phyloP scores from a whole-genome alignment of 2,329 filamentous ascomycete species.

The Botrytis deweyae region DNA sequence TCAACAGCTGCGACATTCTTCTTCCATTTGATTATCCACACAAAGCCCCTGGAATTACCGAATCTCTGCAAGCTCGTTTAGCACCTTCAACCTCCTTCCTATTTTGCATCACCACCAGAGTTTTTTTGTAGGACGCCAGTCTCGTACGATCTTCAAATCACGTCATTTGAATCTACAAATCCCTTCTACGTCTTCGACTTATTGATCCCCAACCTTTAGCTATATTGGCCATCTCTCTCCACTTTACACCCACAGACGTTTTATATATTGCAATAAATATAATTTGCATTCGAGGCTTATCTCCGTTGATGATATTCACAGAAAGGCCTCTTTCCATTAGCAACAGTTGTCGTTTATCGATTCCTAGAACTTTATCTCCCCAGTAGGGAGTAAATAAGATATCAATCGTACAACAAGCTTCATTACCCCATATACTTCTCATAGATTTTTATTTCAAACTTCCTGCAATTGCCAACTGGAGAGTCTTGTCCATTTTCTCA shows the following conservation, averaged over 20 bases:
- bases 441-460: neutral
- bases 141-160: neutral
- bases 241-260: neutral
- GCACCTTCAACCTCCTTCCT: neutral
- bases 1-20: neutral
- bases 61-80: neutral
- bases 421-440: neutral
- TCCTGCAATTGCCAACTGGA: neutral
- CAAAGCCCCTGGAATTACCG: neutral
- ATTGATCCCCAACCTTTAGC: too few species aligned
- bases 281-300: neutral
- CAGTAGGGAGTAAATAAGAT: neutral
- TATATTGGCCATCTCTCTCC: neutral
- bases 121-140: neutral
- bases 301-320: neutral
- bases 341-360: neutral
- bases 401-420: neutral
- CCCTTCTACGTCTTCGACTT: neutral
- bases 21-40: neutral
- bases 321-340: neutral
- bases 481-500: neutral
- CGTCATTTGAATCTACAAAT: neutral
- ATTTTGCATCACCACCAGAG: neutral
- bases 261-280: neutral
- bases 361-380: neutral